Conservation (phyloP, 805 yeast species). For the Candida caryicola region DNA sequence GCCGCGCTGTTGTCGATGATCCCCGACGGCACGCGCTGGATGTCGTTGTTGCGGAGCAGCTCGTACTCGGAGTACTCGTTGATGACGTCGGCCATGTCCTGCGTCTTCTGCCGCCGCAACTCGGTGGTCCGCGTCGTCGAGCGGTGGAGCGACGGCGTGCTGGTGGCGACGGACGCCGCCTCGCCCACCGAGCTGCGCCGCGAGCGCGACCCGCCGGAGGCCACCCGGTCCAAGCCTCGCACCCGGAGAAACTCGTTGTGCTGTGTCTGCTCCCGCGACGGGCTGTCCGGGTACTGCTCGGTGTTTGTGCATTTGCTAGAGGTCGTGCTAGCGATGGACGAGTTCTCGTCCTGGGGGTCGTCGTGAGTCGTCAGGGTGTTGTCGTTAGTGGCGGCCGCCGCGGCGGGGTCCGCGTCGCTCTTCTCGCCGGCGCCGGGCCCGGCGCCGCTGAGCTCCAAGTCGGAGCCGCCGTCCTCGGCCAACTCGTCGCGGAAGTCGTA, state of each 20-base stretch:
- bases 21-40: constrained; percentile 18
- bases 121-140: constrained; percentile 22
- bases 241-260: constrained; percentile 20
- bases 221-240: constrained; percentile 8
- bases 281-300: constrained; percentile 10
- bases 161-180: constrained; percentile 9
- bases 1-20: constrained; percentile 10
- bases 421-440: neutral
- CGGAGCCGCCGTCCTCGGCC: neutral
- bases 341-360: neutral
- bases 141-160: constrained; percentile 13
- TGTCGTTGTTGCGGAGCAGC: constrained; percentile 22
- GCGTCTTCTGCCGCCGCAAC: constrained; percentile 24
- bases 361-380: neutral
- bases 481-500: constrained; percentile 58
- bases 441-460: neutral
- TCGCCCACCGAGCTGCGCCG: constrained; percentile 5
- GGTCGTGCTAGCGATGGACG: constrained; percentile 4
- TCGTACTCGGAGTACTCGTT: constrained; percentile 48
- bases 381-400: constrained; percentile 5
- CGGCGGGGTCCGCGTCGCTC: constrained; percentile 11
- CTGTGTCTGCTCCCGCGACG: constrained; percentile 11
- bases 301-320: neutral
- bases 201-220: constrained; percentile 6
- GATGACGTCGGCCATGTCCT: constrained; percentile 39